Evolutionary conservation across 2,329 filamentous ascomycete genomes (phyloP), one percentile per base, ranked within the genome.

Genomic region (Penicillium concentricum): DNA sequence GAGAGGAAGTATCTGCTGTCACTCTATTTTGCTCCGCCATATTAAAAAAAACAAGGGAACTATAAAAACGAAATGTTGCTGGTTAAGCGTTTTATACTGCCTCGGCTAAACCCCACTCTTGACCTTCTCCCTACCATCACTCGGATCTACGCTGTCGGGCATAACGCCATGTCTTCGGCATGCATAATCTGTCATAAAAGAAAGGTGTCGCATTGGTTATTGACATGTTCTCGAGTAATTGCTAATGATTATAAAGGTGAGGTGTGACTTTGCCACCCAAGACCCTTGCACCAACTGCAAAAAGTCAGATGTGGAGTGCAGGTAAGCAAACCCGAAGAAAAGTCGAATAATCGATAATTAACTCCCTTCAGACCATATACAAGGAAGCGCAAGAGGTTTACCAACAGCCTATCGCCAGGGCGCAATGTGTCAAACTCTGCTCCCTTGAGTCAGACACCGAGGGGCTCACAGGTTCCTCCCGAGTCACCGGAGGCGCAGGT

Each of bases 161-260:
- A 56, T 41, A 64, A 56, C 51, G 58, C 41, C 35, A 58, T 58
- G 56, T 58, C 56, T 35, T 50, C 44, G 37, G 72, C 73, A 30
- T 77, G 75, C 61, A 73, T 77, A 47, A 76, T 76, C 54, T 76
- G 75, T 55, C 74, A 77, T 60, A 78, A 77, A 63, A 74, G 72
- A 61, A 78, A 78, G 67, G 71, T 77, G 37, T 10, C 12, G 18
- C 62, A 65, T 38, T 68, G 60, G 54, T 22, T 7, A 16, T 26
- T 16, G 18, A 22, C 10, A 4, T 10, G 12, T 34, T 20, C 10
- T n/a, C 13, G 13, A 38, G 8, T 32, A 45, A 16, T 46, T 22
- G 26, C 69, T 52, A 63, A 72, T 41, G 8, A 6, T 13, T 34
- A 16, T 39, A 69, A n/a, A n/a, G 67, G 60, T 69, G 48, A 59